Base-by-base conservation (phyloP, 129 eudicot genomes). In the Centella asiatica region DNA sequence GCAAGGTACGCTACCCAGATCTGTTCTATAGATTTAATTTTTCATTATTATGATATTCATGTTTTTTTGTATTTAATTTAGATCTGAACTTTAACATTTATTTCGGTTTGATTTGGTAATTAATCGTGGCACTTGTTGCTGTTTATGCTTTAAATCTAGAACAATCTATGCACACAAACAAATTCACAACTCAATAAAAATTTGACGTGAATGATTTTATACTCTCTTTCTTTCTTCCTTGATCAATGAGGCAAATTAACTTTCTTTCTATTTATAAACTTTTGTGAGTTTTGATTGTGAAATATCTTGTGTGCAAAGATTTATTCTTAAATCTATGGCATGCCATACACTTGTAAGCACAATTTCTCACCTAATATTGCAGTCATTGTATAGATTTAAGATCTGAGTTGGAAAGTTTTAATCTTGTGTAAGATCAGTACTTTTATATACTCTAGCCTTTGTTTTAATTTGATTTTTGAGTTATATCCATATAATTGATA, bases 1-100 rank as follows among this genome's bases (percentile, higher is more conserved):
- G 74, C 57, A 69, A 58, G 58, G 68, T 36, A 60, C 13, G 8
- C 6, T n/a, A n/a, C n/a, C 29, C 20, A 36, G 45, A 58, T 17
- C 44, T 20, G 2, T 8, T 58, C 20, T 56, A 19, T 22, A 8
- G 1, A 19, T 60, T 39, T 0, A 6, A 32, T 57, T 4, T 14
- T 12, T 33, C 27, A n/a, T n/a, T n/a, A n/a, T n/a, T n/a, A n/a
- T n/a, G n/a, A n/a, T n/a, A n/a, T n/a, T n/a, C n/a, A n/a, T n/a
- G n/a, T n/a, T n/a, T n/a, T 39, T 3, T 12, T 12, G n/a, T 0
- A 55, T 17, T 28, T 17, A 18, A 12, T 55, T 28, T 34, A 58
- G 31, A 19, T 34, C 47, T 58, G 28, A 8, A 33, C 7, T 5
- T 6, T 45, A 7, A 18, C 4, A 1, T 18, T 8, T 31, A n/a